A percentile compares a stretch with the other conserved stretches of the same genome.
Conservation (phyloP, 179 eudicot genomes). For the Amaranthus tricolor region DNA sequence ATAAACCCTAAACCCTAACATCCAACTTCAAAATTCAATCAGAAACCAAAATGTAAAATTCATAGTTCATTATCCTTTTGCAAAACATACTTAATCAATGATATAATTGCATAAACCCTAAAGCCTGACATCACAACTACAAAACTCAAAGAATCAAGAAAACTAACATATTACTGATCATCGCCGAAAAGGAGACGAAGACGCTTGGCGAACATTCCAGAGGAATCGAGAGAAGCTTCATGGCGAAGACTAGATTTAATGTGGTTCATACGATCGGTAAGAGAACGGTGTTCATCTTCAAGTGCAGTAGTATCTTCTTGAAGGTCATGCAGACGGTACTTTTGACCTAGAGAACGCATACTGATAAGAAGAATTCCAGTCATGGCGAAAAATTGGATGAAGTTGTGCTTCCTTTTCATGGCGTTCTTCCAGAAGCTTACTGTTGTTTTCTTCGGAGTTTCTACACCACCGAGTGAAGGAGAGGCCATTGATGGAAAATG, state of each 20-base stretch:
- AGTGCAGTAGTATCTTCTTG: slow-evolving; percentile 44
- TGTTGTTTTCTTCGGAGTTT: slow-evolving; percentile 22
- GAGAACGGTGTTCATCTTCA: slow-evolving; percentile 41
- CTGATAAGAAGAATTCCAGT: slow-evolving; percentile 60
- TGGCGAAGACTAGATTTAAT: slow-evolving; percentile 49
- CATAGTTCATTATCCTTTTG: background rate
- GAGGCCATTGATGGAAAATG: slow-evolving; percentile 33
- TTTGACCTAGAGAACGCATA: slow-evolving; percentile 58
- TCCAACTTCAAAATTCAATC: background rate
- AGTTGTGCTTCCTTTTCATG: slow-evolving; percentile 53
- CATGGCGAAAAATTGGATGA: slow-evolving; percentile 72
- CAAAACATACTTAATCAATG: background rate
- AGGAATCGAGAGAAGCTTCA: slow-evolving; percentile 54
- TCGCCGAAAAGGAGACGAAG: slow-evolving; percentile 54
- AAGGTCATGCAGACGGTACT: slow-evolving; percentile 62
- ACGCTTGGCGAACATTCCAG: slow-evolving; percentile 49
- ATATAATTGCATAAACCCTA: background rate
- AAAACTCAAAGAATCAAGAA: background rate
- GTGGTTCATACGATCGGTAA: slow-evolving; percentile 35
- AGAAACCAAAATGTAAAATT: background rate
- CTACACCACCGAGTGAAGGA: slow-evolving; percentile 20
- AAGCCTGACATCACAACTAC: background rate
- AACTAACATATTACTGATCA: slow-evolving; percentile 23
- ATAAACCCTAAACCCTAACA: slow-evolving; percentile 11
- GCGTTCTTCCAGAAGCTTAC: slow-evolving; percentile 50